A percentile compares a stretch with the other conserved stretches of the same genome.
Evolutionary conservation across 2,329 filamentous ascomycete species (phyloP).

Genomic region (Paraconiothyrium brasiliense): DNA sequence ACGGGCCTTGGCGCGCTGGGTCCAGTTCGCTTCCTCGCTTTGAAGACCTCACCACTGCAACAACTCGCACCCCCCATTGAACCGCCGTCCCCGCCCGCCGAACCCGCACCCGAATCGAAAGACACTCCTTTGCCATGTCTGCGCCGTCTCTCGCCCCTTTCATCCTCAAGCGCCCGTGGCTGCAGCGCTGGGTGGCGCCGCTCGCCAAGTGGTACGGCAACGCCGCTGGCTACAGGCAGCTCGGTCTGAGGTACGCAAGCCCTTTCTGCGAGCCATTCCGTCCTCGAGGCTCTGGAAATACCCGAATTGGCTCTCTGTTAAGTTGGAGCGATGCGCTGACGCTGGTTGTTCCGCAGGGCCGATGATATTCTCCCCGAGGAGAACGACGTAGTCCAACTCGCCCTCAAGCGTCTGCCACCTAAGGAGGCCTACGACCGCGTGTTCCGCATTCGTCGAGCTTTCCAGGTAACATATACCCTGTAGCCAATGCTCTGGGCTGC

Average conservation of each 20-base stretch:
- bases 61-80: conserved; percentile 36
- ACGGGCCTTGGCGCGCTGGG: conserved; percentile 24
- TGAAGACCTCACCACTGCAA: conserved; percentile 27
- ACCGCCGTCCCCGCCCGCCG: conserved; percentile 33
- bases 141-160: conserved; percentile 77
- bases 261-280: conserved; percentile 16
- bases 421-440: conserved; percentile 96
- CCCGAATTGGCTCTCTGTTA: conserved; percentile 13
- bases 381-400: conserved; percentile 83
- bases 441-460: conserved; percentile 94
- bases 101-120: conserved; percentile 29
- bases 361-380: conserved; percentile 97
- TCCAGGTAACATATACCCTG: conserved; percentile 70
- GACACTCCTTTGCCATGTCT: conserved; percentile 65
- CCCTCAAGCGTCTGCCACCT: conserved; percentile 87
- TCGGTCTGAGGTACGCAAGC: conserved; percentile 80
- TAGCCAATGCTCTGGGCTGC: not conserved
- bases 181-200: conserved; percentile 80
- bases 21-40: conserved; percentile 28
- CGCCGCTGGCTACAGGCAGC: conserved; percentile 89
- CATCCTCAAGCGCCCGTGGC: conserved; percentile 85
- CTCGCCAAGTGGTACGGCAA: conserved; percentile 88
- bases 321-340: conserved; percentile 42
- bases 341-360: conserved; percentile 66
- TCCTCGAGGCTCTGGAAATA: not conserved